Evolutionary conservation across 768 basidiomycete genomes (phyloP).

Genomic region (Kwoniella sp.): DNA sequence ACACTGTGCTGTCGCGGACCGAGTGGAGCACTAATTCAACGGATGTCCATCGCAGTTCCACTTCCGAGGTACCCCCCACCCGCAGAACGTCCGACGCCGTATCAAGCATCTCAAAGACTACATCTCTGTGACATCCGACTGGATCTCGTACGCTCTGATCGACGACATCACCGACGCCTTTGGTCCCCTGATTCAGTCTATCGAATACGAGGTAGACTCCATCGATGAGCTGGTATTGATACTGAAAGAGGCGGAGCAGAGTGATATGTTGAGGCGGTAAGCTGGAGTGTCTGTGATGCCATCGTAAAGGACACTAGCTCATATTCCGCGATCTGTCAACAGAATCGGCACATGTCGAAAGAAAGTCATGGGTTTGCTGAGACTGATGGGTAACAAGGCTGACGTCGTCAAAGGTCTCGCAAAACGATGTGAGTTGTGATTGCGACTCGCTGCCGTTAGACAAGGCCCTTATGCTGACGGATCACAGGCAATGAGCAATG

Average conservation of each 20-base stretch:
- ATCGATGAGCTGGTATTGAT: slow-evolving; percentile 98
- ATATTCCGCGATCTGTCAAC: neutral
- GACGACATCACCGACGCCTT: slow-evolving; percentile 99
- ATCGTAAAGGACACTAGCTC: neutral
- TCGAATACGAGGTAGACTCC: slow-evolving; percentile 98
- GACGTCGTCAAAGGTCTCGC: slow-evolving; percentile 99
- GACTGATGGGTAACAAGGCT: slow-evolving; percentile 99
- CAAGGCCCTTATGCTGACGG: neutral
- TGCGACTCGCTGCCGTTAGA: neutral
- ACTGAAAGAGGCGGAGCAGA: slow-evolving; percentile 91
- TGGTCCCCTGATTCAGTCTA: slow-evolving; percentile 95
- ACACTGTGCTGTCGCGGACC: neutral
- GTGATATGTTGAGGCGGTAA: slow-evolving; percentile 86
- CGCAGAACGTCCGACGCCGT: slow-evolving; percentile 93
- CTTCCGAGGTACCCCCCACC: slow-evolving; percentile 94
- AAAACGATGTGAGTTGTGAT: slow-evolving; percentile 69
- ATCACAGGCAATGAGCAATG: slow-evolving; percentile 74
- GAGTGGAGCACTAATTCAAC: neutral
- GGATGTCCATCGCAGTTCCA: slow-evolving; percentile 69
- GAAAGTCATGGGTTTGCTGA: slow-evolving; percentile 96
- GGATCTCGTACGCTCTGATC: slow-evolving; percentile 99
- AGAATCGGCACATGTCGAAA: slow-evolving; percentile 97
- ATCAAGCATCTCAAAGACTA: slow-evolving; percentile 99
- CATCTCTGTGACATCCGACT: slow-evolving; percentile 97
- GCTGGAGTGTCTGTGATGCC: slow-evolving; percentile 21